Evolutionary conservation across 257 asterid genomes (phyloP).

Genomic region (Anisodus tanguticus): DNA sequence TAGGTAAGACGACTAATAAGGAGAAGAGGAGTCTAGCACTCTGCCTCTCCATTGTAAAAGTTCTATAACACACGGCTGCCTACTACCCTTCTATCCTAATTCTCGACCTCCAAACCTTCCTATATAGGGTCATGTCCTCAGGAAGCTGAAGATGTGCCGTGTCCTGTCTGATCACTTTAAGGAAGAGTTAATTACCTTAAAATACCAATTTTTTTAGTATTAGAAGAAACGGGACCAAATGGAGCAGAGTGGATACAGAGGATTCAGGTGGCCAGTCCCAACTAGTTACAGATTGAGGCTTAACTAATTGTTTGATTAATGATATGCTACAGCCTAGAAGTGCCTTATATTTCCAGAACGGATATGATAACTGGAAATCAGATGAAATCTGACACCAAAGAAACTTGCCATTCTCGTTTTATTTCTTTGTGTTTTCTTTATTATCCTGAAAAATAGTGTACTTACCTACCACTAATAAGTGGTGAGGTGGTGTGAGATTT

Average conservation of each 20-base stretch:
- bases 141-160: no score
- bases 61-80: no score
- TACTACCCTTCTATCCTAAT: no score
- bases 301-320: not conserved
- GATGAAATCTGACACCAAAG: not conserved
- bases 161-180: not conserved
- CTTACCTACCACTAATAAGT: not conserved
- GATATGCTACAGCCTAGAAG: not conserved
- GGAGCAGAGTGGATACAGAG: not conserved
- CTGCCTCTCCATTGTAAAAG: no score
- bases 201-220: not conserved
- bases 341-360: not conserved
- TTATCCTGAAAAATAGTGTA: not conserved
- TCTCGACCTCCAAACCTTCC: no score
- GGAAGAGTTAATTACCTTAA: not conserved
- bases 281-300: not conserved
- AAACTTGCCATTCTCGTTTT: not conserved
- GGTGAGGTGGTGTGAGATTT: not conserved
- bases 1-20: no score
- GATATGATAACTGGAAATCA: not conserved
- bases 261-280: slow-evolving; percentile 12
- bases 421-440: not conserved
- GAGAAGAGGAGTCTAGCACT: no score
- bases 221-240: not conserved
- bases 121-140: no score